Base-by-base conservation (phyloP, 2,329 filamentous ascomycete genomes). In the Chaetomium strumarium region DNA sequence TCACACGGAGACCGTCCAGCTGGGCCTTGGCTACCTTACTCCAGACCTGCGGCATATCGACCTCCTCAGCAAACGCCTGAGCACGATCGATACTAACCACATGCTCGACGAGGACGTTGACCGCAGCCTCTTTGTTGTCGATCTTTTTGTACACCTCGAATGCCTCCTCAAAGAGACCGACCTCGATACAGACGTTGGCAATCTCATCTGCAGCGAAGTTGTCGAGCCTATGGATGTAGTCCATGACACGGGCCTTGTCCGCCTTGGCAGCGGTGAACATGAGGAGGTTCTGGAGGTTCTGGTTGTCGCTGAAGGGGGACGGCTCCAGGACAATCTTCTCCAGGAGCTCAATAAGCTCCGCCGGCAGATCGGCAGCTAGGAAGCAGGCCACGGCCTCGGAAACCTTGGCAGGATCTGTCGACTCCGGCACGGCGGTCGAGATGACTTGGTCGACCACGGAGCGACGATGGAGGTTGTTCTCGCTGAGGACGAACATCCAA, bases 291-390 rank as follows among this genome's bases (percentile, higher is more conserved):
- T 99, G 95, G 53, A 99, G 78, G 68, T 89, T 96, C 65, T 90
- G 83, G 71, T 99, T 99, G 73, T 99, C 95, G 64, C 90, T 96
- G 78, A 99, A 99, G 5, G 89, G 89, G 5, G 92, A 95, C n/a
- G 93, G 95, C 76, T 99, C 93, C n/a, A 99, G 77, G 31, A 99
- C 92, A 61, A 99, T 99, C 83, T 97, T 99, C 78, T 99, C 95
- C 16, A 99, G 80, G 36, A 99, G 82, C 70, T 99, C 95, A 64
- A 99, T 97, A 47, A 99, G 80, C 75, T 99, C 93, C 5, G 85
- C 84, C 9, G 93, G 93, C 60, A 99, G 78, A 66, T 99, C 93
- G 52, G 88, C 88, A 60, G 86, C 84, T 49, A 99, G 83, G 77
- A 99, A 95, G 39, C 91, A 86, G 64, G 95, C 87, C 52, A 99